These are phyloP conservation scores for Pleurozium schreberi DNA, from an alignment of 225 moss, liverwort and hornwort genomes.

Conservation along the genomic window DNA sequence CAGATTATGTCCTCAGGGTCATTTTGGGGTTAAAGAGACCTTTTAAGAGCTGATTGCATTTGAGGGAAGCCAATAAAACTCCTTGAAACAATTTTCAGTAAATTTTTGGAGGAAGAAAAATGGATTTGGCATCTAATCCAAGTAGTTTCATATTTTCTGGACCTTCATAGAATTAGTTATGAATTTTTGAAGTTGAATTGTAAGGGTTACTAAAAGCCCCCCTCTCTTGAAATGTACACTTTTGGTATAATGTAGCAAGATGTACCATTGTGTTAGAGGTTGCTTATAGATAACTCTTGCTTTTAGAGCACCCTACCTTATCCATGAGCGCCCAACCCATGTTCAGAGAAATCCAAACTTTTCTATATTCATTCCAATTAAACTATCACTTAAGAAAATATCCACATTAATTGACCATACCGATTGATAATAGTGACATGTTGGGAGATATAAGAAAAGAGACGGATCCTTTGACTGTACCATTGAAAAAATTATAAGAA, in stretches of 20 bases:
- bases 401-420: no score
- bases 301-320: not conserved
- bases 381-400: no score
- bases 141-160: not conserved
- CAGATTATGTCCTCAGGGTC: no score
- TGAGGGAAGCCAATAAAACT: not conserved
- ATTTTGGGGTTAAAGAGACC: no score
- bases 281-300: rapidly evolving
- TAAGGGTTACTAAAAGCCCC: rapidly evolving
- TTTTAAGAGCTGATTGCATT: not conserved
- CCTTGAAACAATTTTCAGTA: not conserved
- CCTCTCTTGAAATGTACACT: not conserved
- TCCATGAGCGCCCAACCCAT: no score
- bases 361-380: no score
- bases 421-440: no score
- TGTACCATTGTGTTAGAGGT: not conserved
- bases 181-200: not conserved
- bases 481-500: no score
- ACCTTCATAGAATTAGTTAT: not conserved
- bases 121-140: not conserved
- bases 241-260: not conserved
- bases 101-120: not conserved
- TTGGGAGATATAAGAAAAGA: no score
- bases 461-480: no score
- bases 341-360: no score